These are phyloP conservation scores for Beauveria medogensis DNA, from an alignment of 2,329 filamentous ascomycete species.

Conservation along the genomic window DNA sequence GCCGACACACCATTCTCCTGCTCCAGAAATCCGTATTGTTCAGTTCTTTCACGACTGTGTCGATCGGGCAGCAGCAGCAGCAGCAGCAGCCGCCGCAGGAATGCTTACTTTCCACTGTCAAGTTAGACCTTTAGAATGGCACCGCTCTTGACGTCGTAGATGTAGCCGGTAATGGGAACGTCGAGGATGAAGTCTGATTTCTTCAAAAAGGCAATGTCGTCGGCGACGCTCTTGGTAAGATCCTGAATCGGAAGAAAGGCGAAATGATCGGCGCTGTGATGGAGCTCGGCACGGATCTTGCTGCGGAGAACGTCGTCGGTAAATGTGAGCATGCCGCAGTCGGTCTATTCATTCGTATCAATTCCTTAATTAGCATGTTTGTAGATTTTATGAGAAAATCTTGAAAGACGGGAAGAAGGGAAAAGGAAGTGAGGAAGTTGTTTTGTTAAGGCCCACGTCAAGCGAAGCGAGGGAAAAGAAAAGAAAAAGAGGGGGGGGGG, in stretches of 20 bases:
- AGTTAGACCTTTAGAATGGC: constrained; percentile 26
- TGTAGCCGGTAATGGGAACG: constrained; percentile 60
- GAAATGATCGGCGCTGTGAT: constrained; percentile 39
- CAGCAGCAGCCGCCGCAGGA: too few species aligned
- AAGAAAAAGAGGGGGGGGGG: neutral
- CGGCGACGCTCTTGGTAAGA: constrained; percentile 53
- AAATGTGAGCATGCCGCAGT: constrained; percentile 58
- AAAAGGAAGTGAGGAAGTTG: too few species aligned
- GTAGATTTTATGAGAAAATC: too few species aligned
- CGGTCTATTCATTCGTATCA: constrained; percentile 20
- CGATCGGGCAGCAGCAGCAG: too few species aligned
- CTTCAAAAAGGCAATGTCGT: constrained; percentile 59
- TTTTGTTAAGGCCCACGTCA: neutral
- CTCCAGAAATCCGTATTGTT: too few species aligned
- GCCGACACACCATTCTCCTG: too few species aligned
- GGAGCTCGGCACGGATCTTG: constrained; percentile 52
- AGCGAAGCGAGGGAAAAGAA: constrained; percentile 1
- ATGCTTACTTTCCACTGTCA: neutral
- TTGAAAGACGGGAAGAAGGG: too few species aligned
- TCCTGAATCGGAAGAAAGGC: constrained; percentile 61
- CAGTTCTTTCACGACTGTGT: too few species aligned
- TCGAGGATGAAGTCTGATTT: constrained; percentile 51
- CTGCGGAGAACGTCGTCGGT: constrained; percentile 47
- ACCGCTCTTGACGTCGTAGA: constrained; percentile 72
- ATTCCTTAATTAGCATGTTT: too few species aligned